Evolutionary conservation across 2,329 filamentous ascomycete genomes (phyloP).

Genomic region (Coniochaeta hoffmannii): DNA sequence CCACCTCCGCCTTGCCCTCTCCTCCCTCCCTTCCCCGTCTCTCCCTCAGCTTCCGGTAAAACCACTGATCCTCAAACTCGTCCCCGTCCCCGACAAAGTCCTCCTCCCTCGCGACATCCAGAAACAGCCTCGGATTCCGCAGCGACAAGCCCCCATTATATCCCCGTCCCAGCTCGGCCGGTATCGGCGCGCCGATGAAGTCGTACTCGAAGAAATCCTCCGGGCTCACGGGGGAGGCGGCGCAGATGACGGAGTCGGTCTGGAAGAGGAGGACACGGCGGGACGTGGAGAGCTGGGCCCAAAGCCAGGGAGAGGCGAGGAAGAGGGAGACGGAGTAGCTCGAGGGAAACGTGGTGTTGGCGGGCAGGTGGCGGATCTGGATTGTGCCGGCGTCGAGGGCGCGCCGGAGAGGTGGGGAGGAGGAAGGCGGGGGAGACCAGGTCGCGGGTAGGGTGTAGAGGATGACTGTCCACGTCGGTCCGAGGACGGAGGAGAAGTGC

Average conservation of each 20-base stretch:
- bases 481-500: conserved; percentile 26
- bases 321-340: conserved; percentile 27
- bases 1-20: conserved; percentile 6
- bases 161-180: conserved; percentile 11
- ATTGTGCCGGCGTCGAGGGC: conserved; percentile 25
- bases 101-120: conserved; percentile 9
- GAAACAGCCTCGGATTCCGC: conserved; percentile 18
- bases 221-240: conserved; percentile 16
- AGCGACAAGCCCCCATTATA: conserved; percentile 26
- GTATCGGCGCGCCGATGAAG: conserved; percentile 23
- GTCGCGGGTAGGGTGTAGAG: conserved; percentile 30
- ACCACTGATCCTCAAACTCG: conserved; percentile 20
- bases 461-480: conserved; percentile 34
- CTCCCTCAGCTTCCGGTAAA: conserved; percentile 16
- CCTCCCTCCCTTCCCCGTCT: no score
- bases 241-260: conserved; percentile 29
- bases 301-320: conserved; percentile 26
- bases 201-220: conserved; percentile 29
- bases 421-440: conserved; percentile 16
- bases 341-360: conserved; percentile 23
- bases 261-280: conserved; percentile 31
- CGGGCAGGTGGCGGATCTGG: conserved; percentile 29
- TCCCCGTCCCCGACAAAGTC: conserved; percentile 6
- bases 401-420: conserved; percentile 24
- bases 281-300: conserved; percentile 25